Evolutionary conservation across 1,284 basidiomycete species (phyloP), one percentile per base, ranked within the genome.

Genomic region (Coniferiporia sulphurascens): DNA sequence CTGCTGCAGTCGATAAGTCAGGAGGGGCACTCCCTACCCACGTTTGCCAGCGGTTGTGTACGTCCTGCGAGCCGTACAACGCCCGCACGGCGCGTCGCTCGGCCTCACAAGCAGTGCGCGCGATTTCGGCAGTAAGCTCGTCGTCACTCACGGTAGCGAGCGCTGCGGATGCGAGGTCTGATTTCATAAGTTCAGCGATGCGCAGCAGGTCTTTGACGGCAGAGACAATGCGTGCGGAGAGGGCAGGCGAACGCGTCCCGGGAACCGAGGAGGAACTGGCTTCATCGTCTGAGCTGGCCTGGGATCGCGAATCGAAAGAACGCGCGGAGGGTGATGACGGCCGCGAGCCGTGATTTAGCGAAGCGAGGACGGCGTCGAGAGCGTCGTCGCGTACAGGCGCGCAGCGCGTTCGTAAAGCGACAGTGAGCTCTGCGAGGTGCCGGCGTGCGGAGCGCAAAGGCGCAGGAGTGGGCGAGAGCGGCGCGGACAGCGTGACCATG

Each of bases 391-490:
- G 78, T 4, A 77, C 73, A 1, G 89, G 87, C 0, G 88, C 84
- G 58, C 87, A 89, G 52, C 86, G 80, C 62, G 80, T 68, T 6
- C 75, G 76, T 8, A 90, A 71, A 15, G 76, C 74, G 0, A 60
- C 54, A 10, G 87, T 70, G 13, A 82, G 70, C 56, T 83, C 81
- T 43, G 75, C 76, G 27, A 87, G 71, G 59, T 83, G 72, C 34
- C 69, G 69, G n/a, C 80, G 62, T 9, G 77, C 74, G n/a, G 82
- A 82, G 38, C 76, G 75, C n/a, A 89, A 71, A 0, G 85, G 84
- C 0, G 84, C 82, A 1, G 83, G 81, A 0, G 86, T 87, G 0
- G 86, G 86, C 2, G 84, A 76, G 15, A 85, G 70, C 0, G 84
- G 86, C 1, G 78, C 75, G 3, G 81, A 77, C 13, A 89, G 72